Evolutionary conservation across 2,329 filamentous ascomycete species (phyloP).

Genomic region (Pezicula rhizophila): DNA sequence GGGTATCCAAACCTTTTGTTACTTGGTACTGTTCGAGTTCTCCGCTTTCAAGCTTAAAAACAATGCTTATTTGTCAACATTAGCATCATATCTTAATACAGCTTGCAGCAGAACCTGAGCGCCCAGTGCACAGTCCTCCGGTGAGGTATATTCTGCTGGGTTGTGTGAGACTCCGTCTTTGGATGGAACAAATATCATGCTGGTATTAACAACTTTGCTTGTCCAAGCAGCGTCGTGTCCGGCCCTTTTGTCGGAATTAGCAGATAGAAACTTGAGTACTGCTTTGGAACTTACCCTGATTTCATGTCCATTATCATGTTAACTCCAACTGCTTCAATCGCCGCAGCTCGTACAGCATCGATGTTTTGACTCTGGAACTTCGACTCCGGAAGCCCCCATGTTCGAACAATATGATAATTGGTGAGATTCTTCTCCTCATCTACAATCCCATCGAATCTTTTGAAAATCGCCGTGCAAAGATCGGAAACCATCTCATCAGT

Average conservation of each 20-base stretch:
- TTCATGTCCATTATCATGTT: slow-evolving; percentile 21
- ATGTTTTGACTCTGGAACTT: slow-evolving; percentile 18
- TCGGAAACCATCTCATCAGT: slow-evolving; percentile 16
- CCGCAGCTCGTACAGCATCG: slow-evolving; percentile 15
- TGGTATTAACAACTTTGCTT: slow-evolving; percentile 32
- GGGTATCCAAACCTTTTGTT: too few relatives aligned
- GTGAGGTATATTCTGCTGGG: slow-evolving; percentile 53
- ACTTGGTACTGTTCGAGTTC: too few relatives aligned
- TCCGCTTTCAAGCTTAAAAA: too few relatives aligned
- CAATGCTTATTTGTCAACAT: background rate
- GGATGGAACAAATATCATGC: slow-evolving; percentile 62
- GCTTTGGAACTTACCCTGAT: slow-evolving; percentile 5
- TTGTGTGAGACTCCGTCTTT: slow-evolving; percentile 57
- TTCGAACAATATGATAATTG: slow-evolving; percentile 12
- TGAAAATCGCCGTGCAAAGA: slow-evolving; percentile 17
- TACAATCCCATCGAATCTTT: slow-evolving; percentile 15
- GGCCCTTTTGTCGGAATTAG: slow-evolving; percentile 2
- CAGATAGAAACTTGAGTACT: background rate
- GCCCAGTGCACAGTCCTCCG: slow-evolving; percentile 52
- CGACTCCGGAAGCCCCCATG: slow-evolving; percentile 19
- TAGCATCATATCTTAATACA: slow-evolving; percentile 31
- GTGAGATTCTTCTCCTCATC: slow-evolving; percentile 13
- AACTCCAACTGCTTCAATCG: slow-evolving; percentile 12
- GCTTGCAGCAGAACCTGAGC: slow-evolving; percentile 40
- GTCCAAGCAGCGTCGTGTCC: slow-evolving; percentile 21